Base-by-base conservation (phyloP, 2,329 filamentous ascomycete genomes). In the Talaromyces sp. region DNA sequence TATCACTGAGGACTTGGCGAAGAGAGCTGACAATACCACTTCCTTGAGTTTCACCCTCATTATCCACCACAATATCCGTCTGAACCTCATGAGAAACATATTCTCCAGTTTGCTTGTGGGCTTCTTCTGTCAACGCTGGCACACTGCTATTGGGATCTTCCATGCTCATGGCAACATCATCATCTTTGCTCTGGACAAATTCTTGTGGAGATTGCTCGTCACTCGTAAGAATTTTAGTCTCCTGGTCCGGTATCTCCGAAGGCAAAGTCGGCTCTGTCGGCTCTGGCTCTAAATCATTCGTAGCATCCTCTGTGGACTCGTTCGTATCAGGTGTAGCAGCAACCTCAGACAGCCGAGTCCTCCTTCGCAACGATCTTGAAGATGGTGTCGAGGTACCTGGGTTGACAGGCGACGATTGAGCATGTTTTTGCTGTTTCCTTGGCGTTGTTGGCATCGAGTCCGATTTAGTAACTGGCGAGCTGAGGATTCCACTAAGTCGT, bases 1-100 rank as follows among this genome's bases (percentile, higher is more conserved):
- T 79, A 65, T 86, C 82, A 23, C 81, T 79, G 28, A 95, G 74
- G 0, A 89, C 79, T 23, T 76, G 78, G 64, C 77, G 81, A 51
- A 89, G 80, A 42, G 82, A 78, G 63, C 73, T 74, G 64, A 87
- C 78, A 63, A 90, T 86, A 31, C 33, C 56, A 31, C 51, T 53
- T 5, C 57, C 44, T 30, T 34, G 51, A n/a, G 47, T 18, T 10
- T 34, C 42, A 27, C 47, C 42, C 10, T 66, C 65, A 55, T 18
- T 27, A 23, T 58, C 52, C 23, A 42, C 51, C n/a, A 30, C 33
- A 51, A 69, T 33, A 6, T 63, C 57, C 3, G 64, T 64, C 30
- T 42, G 65, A 57, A 55, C 61, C 57, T n/a, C 64, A 44, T 3
- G 65, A 64, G 59, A 65, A 30, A 63, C n/a, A 36, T 63, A 63